A percentile compares a stretch with the other conserved stretches of the same genome.
These are phyloP conservation scores for Leptographium galeiforme DNA, from an alignment of 2,329 filamentous ascomycete species.

Conservation along the genomic window DNA sequence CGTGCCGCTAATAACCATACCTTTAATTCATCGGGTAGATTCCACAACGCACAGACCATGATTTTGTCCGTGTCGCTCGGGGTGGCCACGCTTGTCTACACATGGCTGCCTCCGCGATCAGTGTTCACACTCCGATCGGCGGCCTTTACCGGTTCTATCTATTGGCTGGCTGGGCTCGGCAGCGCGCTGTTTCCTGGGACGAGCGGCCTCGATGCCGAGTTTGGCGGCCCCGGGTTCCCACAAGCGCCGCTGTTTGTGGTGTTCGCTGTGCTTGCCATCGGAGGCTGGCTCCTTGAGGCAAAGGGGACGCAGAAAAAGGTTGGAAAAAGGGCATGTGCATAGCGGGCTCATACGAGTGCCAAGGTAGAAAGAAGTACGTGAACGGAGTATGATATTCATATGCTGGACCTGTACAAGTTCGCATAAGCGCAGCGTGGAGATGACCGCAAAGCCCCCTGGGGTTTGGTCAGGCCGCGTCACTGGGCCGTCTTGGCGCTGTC, in stretches of 20 bases:
- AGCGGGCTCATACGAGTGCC: not conserved
- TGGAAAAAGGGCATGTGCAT: too few relatives aligned
- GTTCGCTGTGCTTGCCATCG: constrained; percentile 11
- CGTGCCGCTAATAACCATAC: not conserved
- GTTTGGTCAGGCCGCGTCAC: too few relatives aligned
- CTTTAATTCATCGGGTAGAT: constrained; percentile 13
- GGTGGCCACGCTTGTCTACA: constrained; percentile 24
- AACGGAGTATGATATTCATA: too few relatives aligned
- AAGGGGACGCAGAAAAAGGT: not conserved
- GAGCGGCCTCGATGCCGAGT: constrained; percentile 28
- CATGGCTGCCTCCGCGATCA: constrained; percentile 16
- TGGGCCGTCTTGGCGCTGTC: too few relatives aligned
- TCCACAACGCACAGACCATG: constrained; percentile 30
- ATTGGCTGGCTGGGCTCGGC: constrained; percentile 26
- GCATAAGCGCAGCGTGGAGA: too few relatives aligned
- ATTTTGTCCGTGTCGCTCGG: constrained; percentile 25
- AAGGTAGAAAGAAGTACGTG: not conserved
- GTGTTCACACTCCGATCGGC: constrained; percentile 17
- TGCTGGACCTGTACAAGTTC: too few relatives aligned
- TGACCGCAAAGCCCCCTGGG: too few relatives aligned
- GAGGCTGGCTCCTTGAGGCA: constrained; percentile 1
- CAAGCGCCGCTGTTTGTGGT: constrained; percentile 20
- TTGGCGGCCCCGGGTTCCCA: constrained; percentile 28
- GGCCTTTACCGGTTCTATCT: constrained; percentile 24
- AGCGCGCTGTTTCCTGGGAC: constrained; percentile 24